Percentiles rank a stretch among this genome's conserved stretches.
Evolutionary conservation across 805 yeast genomes (phyloP).

Genomic region (Metschnikowia arizonensis): DNA sequence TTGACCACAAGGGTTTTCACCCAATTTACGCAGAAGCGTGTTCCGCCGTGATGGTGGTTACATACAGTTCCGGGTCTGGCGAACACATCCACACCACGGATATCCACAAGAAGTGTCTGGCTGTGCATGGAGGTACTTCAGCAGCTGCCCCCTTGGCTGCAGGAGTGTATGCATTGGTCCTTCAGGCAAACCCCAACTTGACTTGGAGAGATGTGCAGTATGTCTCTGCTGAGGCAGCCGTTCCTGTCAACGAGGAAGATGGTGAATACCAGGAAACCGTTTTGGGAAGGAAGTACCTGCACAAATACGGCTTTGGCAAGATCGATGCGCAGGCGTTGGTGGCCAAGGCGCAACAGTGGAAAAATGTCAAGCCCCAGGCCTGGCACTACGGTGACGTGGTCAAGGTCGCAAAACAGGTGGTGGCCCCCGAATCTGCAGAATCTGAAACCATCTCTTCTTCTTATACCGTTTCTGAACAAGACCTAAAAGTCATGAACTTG

Average conservation of each 20-base stretch:
- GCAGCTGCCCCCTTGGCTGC: slow-evolving; percentile 99
- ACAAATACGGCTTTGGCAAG: slow-evolving; percentile 88
- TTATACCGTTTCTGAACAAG: slow-evolving; percentile 43
- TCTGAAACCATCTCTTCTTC: slow-evolving; percentile 25
- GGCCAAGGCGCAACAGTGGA: slow-evolving; percentile 68
- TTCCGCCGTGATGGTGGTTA: slow-evolving; percentile 89
- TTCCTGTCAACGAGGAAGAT: slow-evolving; percentile 63
- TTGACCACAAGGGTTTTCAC: slow-evolving; percentile 81
- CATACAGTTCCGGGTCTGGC: slow-evolving; percentile 87
- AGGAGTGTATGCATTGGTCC: slow-evolving; percentile 81
- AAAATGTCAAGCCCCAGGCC: slow-evolving; percentile 86
- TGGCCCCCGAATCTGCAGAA: slow-evolving; percentile 11
- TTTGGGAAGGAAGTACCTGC: slow-evolving; percentile 68
- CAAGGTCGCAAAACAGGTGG: slow-evolving; percentile 26
- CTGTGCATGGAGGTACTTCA: slow-evolving; percentile 89
- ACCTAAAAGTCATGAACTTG: slow-evolving; percentile 54
- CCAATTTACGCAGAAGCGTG: slow-evolving; percentile 92
- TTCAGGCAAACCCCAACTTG: slow-evolving; percentile 78
- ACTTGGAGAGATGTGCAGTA: slow-evolving; percentile 97
- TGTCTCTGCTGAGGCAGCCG: slow-evolving; percentile 66
- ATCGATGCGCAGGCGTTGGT: slow-evolving; percentile 78
- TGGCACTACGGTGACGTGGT: slow-evolving; percentile 57
- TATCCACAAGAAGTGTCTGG: slow-evolving; percentile 63
- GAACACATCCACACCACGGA: slow-evolving; percentile 90
- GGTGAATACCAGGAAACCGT: slow-evolving; percentile 73